Evolutionary conservation across 2,329 filamentous ascomycete genomes (phyloP).

Genomic region (Apiospora hydei): DNA sequence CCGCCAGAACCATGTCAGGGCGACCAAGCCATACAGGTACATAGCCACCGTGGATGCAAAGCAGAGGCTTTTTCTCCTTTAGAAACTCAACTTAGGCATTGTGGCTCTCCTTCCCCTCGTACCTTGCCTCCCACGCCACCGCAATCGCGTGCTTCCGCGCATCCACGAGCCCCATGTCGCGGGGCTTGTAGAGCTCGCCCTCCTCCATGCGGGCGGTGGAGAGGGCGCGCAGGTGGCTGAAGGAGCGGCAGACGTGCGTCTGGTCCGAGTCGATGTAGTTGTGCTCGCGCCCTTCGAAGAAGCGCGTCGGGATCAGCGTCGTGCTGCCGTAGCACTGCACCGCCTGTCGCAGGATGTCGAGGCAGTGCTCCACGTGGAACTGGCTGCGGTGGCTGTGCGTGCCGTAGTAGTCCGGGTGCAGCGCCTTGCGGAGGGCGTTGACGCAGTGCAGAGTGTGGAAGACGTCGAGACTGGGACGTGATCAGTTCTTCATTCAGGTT

Average conservation of each 20-base stretch:
- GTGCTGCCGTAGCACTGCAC: constrained; percentile 23
- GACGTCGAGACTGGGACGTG: not conserved
- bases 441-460: constrained; percentile 24
- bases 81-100: too few species aligned
- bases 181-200: not conserved
- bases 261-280: constrained; percentile 17
- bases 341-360: constrained; percentile 23
- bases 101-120: not conserved
- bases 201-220: not conserved
- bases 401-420: constrained; percentile 4
- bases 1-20: too few species aligned
- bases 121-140: not conserved
- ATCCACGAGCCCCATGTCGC: not conserved
- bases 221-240: not conserved
- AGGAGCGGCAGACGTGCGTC: constrained; percentile 17
- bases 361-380: constrained; percentile 21
- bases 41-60: too few species aligned
- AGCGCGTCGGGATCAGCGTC: constrained; percentile 14
- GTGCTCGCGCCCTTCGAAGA: not conserved
- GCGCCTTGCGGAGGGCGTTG: constrained; percentile 1
- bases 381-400: not conserved
- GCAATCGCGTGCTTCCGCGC: not conserved
- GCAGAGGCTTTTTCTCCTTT: too few species aligned
- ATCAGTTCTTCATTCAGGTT: not conserved
- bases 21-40: too few species aligned